Conservation (phyloP, 2,329 filamentous ascomycete species). For the Onygena corvina region DNA sequence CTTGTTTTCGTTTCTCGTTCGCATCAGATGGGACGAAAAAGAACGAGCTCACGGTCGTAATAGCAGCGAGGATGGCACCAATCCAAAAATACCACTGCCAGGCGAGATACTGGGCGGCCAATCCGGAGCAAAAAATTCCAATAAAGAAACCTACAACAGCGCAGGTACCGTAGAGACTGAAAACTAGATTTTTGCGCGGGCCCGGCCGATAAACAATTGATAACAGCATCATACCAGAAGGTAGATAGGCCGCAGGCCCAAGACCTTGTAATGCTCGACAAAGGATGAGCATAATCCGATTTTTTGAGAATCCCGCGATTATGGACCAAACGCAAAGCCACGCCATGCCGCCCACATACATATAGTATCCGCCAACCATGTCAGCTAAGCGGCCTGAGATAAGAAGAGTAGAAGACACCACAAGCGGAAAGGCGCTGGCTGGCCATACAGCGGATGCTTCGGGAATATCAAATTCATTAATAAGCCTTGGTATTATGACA, state of each 20-base stretch:
- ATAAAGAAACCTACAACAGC: conserved; percentile 40
- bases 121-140: conserved; percentile 54
- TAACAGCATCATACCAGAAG: conserved; percentile 54
- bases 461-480: conserved; percentile 52
- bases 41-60: conserved; percentile 37
- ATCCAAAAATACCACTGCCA: conserved; percentile 62
- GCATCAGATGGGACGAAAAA: conserved; percentile 42
- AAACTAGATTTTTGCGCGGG: conserved; percentile 56
- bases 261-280: conserved; percentile 64
- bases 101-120: conserved; percentile 42
- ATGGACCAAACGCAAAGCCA: conserved; percentile 60
- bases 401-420: conserved; percentile 38
- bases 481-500: conserved; percentile 54
- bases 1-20: conserved; percentile 25
- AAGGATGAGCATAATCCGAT: conserved; percentile 57
- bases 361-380: conserved; percentile 51
- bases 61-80: conserved; percentile 42
- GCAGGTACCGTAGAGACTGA: conserved; percentile 46
- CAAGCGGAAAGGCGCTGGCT: conserved; percentile 41
- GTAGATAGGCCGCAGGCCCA: conserved; percentile 59
- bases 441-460: conserved; percentile 49
- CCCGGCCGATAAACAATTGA: conserved; percentile 55
- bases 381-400: conserved; percentile 47
- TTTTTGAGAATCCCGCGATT: conserved; percentile 56
- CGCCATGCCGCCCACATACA: conserved; percentile 50